phyloP scores from a whole-genome alignment of 2,329 filamentous ascomycete species.

The Venturia effusa region DNA sequence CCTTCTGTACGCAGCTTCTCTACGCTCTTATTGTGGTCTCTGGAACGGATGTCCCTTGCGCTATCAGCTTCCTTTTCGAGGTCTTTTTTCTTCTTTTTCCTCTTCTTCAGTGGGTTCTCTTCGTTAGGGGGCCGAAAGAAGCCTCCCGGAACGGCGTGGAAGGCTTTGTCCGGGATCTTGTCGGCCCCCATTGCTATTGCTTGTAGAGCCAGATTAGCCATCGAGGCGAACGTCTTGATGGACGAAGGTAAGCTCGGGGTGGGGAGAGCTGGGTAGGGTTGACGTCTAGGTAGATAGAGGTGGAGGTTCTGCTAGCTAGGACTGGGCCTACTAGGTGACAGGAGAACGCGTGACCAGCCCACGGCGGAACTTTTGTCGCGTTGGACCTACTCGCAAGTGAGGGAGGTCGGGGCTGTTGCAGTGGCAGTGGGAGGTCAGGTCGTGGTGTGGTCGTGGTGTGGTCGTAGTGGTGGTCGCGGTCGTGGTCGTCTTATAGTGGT shows the following conservation, averaged over 20 bases:
- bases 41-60: background rate
- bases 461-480: background rate
- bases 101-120: conserved; percentile 5
- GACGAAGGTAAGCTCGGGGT: background rate
- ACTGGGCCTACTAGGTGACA: background rate
- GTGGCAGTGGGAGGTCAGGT: background rate
- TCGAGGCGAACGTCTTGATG: conserved; percentile 3
- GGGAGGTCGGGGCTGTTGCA: background rate
- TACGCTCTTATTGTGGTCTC: background rate
- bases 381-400: background rate
- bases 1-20: background rate
- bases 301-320: background rate
- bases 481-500: background rate
- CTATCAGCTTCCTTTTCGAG: background rate
- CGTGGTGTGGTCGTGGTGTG: background rate
- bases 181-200: conserved; percentile 9
- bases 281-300: background rate
- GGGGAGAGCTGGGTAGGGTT: background rate
- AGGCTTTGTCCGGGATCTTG: conserved; percentile 11
- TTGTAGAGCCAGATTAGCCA: conserved; percentile 9
- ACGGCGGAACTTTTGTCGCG: background rate
- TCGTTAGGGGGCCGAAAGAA: conserved; percentile 6
- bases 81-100: conserved; percentile 8
- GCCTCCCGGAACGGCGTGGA: conserved; percentile 9
- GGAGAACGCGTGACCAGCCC: background rate